phyloP scores from a whole-genome alignment of 257 asterid genomes.

The Mentha longifolia region DNA sequence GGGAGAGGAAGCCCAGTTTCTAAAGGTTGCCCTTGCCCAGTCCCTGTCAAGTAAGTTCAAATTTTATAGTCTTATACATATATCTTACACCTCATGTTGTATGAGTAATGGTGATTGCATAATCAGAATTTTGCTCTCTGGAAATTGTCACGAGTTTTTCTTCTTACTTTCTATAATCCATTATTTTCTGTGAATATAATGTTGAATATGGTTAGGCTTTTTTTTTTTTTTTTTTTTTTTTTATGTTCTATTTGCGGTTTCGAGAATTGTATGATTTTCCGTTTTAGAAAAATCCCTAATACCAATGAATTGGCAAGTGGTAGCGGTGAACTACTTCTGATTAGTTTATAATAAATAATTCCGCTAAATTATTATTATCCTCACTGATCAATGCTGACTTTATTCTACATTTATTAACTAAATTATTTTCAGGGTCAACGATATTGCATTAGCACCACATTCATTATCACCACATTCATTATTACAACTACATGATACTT shows the following conservation, averaged over 20 bases:
- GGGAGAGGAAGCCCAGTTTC: constrained; percentile 32
- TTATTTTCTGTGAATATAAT: not conserved
- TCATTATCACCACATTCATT: constrained; percentile 20
- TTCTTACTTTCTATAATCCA: not conserved
- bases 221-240: too few relatives aligned
- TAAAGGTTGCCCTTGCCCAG: constrained; percentile 27
- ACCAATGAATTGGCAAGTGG: not conserved
- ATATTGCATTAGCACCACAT: constrained; percentile 12
- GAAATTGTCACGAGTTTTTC: not conserved
- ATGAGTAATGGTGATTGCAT: constrained; percentile 5
- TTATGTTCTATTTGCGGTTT: not conserved
- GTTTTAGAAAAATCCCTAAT: too few relatives aligned
- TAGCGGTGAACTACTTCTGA: not conserved
- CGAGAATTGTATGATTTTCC: not conserved
- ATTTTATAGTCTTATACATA: constrained; percentile 3
- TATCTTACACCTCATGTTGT: constrained; percentile 10
- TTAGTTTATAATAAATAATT: constrained; percentile 20
- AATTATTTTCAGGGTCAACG: constrained; percentile 28
- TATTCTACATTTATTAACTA: not conserved
- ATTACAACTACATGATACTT: too few relatives aligned
- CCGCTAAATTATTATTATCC: not conserved
- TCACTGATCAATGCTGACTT: constrained; percentile 15
- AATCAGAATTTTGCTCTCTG: constrained; percentile 11
- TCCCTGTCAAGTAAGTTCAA: constrained; percentile 23
- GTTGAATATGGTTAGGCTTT: not conserved